Evolutionary conservation across 805 yeast species (phyloP), one percentile per base, ranked within the genome.

Genomic region (Barnettozyma californica): DNA sequence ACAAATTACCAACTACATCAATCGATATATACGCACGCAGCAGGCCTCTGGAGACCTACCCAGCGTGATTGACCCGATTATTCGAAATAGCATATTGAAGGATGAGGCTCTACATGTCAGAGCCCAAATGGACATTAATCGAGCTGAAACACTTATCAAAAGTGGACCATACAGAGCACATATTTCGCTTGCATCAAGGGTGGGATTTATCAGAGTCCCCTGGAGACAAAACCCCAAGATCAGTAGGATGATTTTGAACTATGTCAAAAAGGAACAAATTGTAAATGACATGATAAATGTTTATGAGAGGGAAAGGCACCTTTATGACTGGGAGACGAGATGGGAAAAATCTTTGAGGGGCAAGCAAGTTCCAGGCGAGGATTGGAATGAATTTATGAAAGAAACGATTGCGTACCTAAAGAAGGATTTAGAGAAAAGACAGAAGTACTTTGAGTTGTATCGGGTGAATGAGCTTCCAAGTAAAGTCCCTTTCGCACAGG

Each of bases 301-400:
- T 23, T 48, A 35, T 38, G 51, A 52, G 9, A 29, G 43, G 13
- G 42, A 53, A 18, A 49, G 37, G 26, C 41, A 51, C 47, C 10
- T 55, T 6, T 57, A 56, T 29, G 34, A 51, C 4, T 16, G 26
- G 33, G 60, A 59, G 29, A 43, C 38, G 7, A 16, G 35, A 3
- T 59, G 59, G 61, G 57, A 53, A 43, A 37, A 21, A 6, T 26
- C 26, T 14, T n/a, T 37, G 9, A 25, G 31, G 23, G 35, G 21
- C 4, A 35, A 11, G 18, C 14, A 9, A 18, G 21, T 11, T 16
- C 21, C 49, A 25, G 31, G 19, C 7, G 34, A 18, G 3, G 55
- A 55, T 13, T 69, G 73, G 72, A 44, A 58, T n/a, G 29, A 37
- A 8, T 62, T 65, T 2, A 42, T 66, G 4, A 33, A 45, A 14